Base-by-base conservation (phyloP, 257 asterid genomes). In the Hygrophila difformis region DNA sequence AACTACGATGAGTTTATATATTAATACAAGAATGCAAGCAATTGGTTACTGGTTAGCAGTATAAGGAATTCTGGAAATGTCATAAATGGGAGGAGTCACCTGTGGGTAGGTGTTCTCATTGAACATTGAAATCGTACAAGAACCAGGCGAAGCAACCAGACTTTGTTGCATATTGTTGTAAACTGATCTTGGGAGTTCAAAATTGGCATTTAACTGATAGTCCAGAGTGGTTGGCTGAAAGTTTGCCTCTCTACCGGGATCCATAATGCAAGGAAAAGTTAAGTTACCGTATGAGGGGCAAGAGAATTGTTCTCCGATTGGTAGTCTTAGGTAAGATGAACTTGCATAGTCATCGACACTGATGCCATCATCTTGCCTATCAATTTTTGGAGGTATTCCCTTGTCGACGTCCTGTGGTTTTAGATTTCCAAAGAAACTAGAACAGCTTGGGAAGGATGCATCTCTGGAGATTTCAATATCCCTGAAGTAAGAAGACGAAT, bases 291-390 rank as follows among this genome's bases (percentile, higher is more conserved):
- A 74, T 1, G 81, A 70, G 39, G 69, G 63, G 56, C 46, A 72
- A 1, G 73, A 46, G 37, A 48, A 69, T 49, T 73, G 79, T 22
- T 78, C 87, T 1, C 64, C 53, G 53, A 73, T 70, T 20, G 82
- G 84, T 36, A 73, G 51, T 60, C 77, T 73, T 66, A 73, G 38
- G 51, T 61, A 73, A 44, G 73, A 29, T 51, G 79, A 66, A 49
- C 69, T 72, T 1, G 69, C 61, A 41, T 70, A 72, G 68, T 83
- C 93, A 4, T 83, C 79, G 15, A 76, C 40, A 12, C 77, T 72
- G 55, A 70, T 60, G 6, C 72, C 72, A 39, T 33, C 37, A 5
- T 83, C 89, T 29, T 67, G 72, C 38, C 75, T 56, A 6, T 69
- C 69, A 4, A 51, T 63, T 59, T 66, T 63, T 37, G 56, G 4